Evolutionary conservation across 306 rosid species (phyloP).

Genomic region (Erythrophleum fordii): DNA sequence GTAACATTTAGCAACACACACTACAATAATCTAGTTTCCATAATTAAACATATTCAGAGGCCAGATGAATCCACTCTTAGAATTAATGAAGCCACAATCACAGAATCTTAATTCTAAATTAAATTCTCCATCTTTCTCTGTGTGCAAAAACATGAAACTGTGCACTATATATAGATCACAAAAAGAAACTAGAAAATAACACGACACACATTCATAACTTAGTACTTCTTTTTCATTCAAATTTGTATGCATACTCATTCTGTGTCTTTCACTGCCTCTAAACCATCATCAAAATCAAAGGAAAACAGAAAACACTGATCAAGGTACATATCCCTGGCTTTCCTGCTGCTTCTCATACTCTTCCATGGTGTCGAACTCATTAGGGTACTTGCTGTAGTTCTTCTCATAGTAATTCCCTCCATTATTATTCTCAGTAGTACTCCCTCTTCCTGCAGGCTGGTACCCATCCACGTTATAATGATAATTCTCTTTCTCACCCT

Average conservation of each 20-base stretch:
- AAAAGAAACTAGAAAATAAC: not conserved
- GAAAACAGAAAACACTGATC: not conserved
- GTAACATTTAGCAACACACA: not conserved
- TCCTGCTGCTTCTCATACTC: constrained; percentile 74
- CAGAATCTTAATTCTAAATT: not conserved
- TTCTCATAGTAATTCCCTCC: constrained; percentile 39
- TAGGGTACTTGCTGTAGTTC: constrained; percentile 38
- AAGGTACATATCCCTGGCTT: constrained; percentile 59
- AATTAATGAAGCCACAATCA: not conserved
- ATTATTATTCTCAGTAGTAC: constrained; percentile 14
- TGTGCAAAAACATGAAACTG: constrained; percentile 34
- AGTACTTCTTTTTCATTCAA: not conserved
- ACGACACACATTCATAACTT: constrained; percentile 27
- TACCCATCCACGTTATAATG: constrained; percentile 21
- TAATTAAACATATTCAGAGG: not conserved
- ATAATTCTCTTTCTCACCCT: constrained; percentile 29
- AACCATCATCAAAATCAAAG: not conserved
- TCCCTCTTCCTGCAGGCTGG: constrained; percentile 2
- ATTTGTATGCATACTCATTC: constrained; percentile 19
- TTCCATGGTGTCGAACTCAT: constrained; percentile 76
- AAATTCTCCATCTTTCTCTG: constrained; percentile 12
- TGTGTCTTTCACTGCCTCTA: constrained; percentile 25
- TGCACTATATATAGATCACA: constrained; percentile 11
- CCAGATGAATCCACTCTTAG: not conserved
- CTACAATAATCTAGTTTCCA: not conserved